Base-by-base conservation (phyloP, 1,284 basidiomycete species). In the Ustilago esculenta region DNA sequence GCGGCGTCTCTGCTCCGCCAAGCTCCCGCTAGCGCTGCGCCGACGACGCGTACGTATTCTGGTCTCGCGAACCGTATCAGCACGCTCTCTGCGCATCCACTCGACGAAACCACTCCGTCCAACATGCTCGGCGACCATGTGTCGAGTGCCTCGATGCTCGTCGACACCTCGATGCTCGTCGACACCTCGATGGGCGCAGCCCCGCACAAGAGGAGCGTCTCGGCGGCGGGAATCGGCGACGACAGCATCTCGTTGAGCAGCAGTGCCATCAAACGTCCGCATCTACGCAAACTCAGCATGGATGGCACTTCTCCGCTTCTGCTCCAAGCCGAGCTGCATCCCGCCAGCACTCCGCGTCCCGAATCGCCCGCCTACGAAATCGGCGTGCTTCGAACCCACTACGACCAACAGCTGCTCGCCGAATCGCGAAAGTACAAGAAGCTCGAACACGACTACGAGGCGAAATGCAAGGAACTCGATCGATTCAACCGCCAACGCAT, bases 381-480 rank as follows among this genome's bases (percentile, higher is more conserved):
- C 23, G 45, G 60, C 0, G 57, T 75, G 15, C 50, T 77, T 4
- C 71, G 74, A 2, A 64, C 65, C 1, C 63, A 77, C 40, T 75
- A 73, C 47, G 75, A 77, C 30, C 70, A 72, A 25, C 69, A 75
- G 23, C 46, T 78, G 0, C 69, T 76, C 17, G 34, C 56, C 5
- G 69, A 79, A 24, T 35, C 47, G 20, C 54, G 55, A 20, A 70
- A 67, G n/a, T 75, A 79, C 59, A 64, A 67, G 51, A 61, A 63
- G 33, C 60, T 79, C 23, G 76, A 79, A 39, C 37, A 63, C 17
- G 72, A 73, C 36, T 49, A 59, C 40, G 60, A 67, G 25, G 65
- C 66, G 18, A 73, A 74, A 35, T 66, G 64, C 45, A 72, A 71
- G 25, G 76, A 80, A 41, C 44, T 79, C 15, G 76, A 80, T 23